phyloP scores from a whole-genome alignment of 306 rosid genomes.

The Abrus pulchellus region DNA sequence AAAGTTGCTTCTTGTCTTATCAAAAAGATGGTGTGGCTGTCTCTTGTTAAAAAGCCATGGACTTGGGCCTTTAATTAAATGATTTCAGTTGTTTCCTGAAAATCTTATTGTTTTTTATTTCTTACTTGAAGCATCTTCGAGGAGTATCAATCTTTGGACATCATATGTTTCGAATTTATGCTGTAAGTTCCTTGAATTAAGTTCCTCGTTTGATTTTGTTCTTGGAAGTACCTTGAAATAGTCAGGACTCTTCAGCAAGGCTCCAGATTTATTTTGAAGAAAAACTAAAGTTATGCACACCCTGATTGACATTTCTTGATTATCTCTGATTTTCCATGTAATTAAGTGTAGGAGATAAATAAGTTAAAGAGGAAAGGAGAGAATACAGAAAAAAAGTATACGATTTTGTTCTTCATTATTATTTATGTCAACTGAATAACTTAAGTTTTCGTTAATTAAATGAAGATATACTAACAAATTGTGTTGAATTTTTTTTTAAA shows the following conservation, averaged over 20 bases:
- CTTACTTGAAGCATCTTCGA: conserved; percentile 69
- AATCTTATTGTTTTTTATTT: conserved; percentile 19
- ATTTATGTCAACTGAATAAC: no score
- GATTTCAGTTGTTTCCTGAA: conserved; percentile 35
- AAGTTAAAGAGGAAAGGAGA: no score
- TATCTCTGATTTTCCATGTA: no score
- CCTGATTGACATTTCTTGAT: neutral
- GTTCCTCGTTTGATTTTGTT: conserved; percentile 17
- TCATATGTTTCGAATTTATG: conserved; percentile 72
- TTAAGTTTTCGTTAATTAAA: neutral
- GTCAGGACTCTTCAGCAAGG: no score
- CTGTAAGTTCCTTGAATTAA: conserved; percentile 63
- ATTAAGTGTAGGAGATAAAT: no score
- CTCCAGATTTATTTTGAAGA: no score
- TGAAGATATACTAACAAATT: conserved; percentile 39
- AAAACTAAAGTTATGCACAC: no score
- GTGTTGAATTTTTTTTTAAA: conserved; percentile 35
- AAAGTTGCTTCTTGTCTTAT: neutral
- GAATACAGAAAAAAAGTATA: neutral
- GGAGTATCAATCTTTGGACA: conserved; percentile 77
- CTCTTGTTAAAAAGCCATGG: neutral
- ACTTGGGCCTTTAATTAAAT: conserved; percentile 7
- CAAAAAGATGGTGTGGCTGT: neutral
- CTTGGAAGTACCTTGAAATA: neutral
- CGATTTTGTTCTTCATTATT: neutral